Conservation (phyloP, 495 filamentous ascomycete species). For the Penicillium egyptiacum region DNA sequence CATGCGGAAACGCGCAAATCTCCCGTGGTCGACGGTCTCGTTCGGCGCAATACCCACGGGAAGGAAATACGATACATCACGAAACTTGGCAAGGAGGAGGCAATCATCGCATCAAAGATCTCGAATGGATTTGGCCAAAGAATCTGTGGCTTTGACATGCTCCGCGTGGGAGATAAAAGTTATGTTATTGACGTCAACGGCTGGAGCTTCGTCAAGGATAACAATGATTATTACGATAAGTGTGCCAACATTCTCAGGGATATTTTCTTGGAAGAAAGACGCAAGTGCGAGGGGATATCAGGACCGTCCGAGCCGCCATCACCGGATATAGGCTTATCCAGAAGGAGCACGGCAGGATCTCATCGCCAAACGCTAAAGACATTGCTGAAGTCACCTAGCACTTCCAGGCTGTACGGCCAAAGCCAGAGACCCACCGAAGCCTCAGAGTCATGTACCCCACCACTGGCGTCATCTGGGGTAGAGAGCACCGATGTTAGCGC, state of each 20-base stretch:
- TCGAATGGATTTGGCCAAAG: slow-evolving; percentile 89
- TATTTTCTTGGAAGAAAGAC: slow-evolving; percentile 78
- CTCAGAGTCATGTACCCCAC: slow-evolving; percentile 39
- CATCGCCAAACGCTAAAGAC: slow-evolving; percentile 54
- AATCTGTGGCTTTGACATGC: slow-evolving; percentile 94
- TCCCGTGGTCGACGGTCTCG: slow-evolving; percentile 93
- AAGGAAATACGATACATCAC: slow-evolving; percentile 98
- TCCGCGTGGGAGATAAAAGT: slow-evolving; percentile 82
- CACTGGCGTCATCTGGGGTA: slow-evolving; percentile 51
- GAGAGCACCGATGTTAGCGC: slow-evolving; percentile 35
- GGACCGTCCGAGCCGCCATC: slow-evolving; percentile 36
- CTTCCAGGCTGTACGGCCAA: slow-evolving; percentile 54
- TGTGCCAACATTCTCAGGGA: slow-evolving; percentile 81
- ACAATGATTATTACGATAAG: slow-evolving; percentile 96
- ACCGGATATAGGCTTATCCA: slow-evolving; percentile 32
- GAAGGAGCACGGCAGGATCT: slow-evolving; percentile 35
- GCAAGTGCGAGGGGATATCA: slow-evolving; percentile 46
- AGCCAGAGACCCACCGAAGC: slow-evolving; percentile 43
- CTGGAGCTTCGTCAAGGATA: slow-evolving; percentile 99
- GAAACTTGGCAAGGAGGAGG: slow-evolving; percentile 75
- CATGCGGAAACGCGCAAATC: slow-evolving; percentile 97
- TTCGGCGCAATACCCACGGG: slow-evolving; percentile 92
- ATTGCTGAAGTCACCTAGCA: slow-evolving; percentile 64
- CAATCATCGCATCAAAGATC: slow-evolving; percentile 82
- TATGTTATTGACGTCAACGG: slow-evolving; percentile 99